Percentiles rank a stretch among this genome's conserved stretches.
Conservation (phyloP, 2,329 filamentous ascomycete genomes). For the Neonectria sp. region DNA sequence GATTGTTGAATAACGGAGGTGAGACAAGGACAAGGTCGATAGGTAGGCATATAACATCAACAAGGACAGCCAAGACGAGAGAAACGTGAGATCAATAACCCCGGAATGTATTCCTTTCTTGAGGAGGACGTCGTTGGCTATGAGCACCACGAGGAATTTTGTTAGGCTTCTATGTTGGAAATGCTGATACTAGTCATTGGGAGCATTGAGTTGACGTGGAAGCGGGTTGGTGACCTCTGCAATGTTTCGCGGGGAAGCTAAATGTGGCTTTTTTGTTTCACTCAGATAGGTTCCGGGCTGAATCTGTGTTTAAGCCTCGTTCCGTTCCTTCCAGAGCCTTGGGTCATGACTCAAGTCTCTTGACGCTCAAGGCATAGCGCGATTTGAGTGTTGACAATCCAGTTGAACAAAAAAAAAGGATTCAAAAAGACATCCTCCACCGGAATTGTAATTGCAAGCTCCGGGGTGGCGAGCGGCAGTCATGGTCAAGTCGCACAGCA, state of each 20-base stretch:
- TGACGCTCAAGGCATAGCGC: conserved; percentile 10
- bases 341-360: conserved; percentile 9
- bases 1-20: background rate
- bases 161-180: background rate
- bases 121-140: too few relatives aligned
- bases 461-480: conserved; percentile 14
- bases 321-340: background rate
- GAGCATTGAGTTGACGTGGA: background rate
- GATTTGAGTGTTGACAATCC: conserved; percentile 1
- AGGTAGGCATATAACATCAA: too few relatives aligned
- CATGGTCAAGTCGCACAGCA: conserved; percentile 18
- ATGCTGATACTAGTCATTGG: background rate
- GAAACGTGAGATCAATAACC: too few relatives aligned
- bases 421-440: conserved; percentile 1
- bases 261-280: background rate
- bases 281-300: background rate
- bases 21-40: background rate
- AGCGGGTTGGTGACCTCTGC: background rate
- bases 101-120: too few relatives aligned
- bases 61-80: too few relatives aligned
- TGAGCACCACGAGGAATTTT: too few relatives aligned
- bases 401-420: conserved; percentile 7
- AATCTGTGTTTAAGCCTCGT: conserved; percentile 15
- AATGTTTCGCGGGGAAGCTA: background rate
- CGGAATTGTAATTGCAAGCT: conserved; percentile 2